These are phyloP conservation scores for Osmanthus fragrans DNA, from an alignment of 257 asterid genomes.

Conservation along the genomic window DNA sequence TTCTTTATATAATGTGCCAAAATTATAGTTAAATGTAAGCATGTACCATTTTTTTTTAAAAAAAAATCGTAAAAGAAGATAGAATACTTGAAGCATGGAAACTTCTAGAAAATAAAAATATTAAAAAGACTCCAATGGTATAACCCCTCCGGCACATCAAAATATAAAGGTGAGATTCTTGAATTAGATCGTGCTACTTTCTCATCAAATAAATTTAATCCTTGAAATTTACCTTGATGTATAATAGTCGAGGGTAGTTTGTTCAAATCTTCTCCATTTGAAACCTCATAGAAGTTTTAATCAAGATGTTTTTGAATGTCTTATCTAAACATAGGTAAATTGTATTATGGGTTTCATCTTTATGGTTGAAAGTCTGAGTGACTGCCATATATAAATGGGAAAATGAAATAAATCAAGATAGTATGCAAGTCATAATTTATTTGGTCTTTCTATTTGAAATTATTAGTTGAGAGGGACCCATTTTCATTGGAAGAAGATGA, in stretches of 20 bases:
- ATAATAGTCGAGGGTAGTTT: background rate
- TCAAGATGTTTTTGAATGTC: background rate
- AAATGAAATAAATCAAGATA: background rate
- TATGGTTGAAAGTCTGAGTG: background rate
- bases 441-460: constrained; percentile 16
- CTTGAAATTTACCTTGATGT: background rate
- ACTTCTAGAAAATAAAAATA: too few species aligned
- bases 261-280: background rate
- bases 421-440: background rate
- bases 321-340: background rate
- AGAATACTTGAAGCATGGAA: background rate
- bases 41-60: too few species aligned
- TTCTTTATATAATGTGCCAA: too few species aligned
- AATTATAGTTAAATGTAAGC: too few species aligned
- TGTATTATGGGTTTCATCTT: background rate
- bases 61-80: background rate
- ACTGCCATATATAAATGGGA: background rate
- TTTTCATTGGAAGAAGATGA: background rate
- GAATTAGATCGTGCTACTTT: background rate
- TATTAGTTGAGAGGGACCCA: constrained; percentile 3
- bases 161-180: background rate
- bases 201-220: too few species aligned
- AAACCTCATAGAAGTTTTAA: too few species aligned
- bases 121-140: background rate
- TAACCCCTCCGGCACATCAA: background rate